Base-by-base conservation (phyloP, 495 filamentous ascomycete species). In the Aspergillus kassunensis region DNA sequence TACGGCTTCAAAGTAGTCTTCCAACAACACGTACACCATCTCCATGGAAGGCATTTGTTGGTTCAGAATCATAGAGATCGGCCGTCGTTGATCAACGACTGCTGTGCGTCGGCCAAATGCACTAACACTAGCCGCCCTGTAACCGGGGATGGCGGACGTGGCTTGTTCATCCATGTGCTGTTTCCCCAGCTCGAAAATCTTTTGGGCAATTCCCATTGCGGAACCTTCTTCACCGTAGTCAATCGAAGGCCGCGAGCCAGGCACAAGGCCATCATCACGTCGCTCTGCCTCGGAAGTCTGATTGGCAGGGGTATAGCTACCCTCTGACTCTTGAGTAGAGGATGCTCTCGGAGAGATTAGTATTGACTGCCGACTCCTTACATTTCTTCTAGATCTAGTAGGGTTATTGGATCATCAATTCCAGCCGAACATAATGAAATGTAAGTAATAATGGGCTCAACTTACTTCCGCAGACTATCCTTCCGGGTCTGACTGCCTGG, bases 111-210 rank as follows among this genome's bases (percentile, higher is more conserved):
- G 44, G 16, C 21, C 24, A 1, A 36, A 39, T 11, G 23, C 46
- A 30, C 31, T 44, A 41, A 44, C 43, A 11, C 54, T 57, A n/a
- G n/a, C n/a, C 20, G 49, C 56, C 11, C 41, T 49, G 20, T 65
- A 62, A 1, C 65, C 65, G n/a, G 65, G 65, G 19, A 68, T 68
- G n/a, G 65, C 65, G 12, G 53, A 63, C 10, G 65, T 65, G 15
- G 58, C 55, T 20, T 55, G 60, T 29, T 61, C 60, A 30, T 61
- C 59, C 4, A 64, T 51, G 25, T 52, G 59, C 15, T 62, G 59
- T 19, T 54, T 57, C 19, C 51, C 56, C 15, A 64, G 51, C 37
- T 56, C 57, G 53, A 53, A 60, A 7, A 63, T 63, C 40, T 60
- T 61, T 18, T 51, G 56, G 25, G 62, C 57, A 35, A 67, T 61